Conservation (phyloP, 768 basidiomycete genomes). For the Tulasnella sp. region DNA sequence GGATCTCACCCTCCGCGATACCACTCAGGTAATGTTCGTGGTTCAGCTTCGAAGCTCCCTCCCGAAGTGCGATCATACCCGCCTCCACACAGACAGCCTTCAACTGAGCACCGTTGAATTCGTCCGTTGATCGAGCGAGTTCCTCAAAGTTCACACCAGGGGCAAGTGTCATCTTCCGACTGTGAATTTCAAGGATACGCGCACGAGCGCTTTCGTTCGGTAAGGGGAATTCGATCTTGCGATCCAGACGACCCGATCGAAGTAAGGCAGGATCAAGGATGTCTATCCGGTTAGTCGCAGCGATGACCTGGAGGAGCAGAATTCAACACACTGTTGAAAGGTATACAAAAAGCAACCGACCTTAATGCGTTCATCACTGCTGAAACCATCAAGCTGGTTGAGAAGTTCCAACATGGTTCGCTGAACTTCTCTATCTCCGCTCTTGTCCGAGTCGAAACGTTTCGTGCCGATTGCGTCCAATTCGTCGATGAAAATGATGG, state of each 20-base stretch:
- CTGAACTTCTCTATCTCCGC: conserved; percentile 98
- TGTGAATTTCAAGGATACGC: conserved; percentile 93
- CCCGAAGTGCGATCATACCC: conserved; percentile 95
- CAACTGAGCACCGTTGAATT: conserved; percentile 95
- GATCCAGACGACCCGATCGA: conserved; percentile 93
- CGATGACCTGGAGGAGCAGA: conserved; percentile 68
- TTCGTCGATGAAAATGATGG: conserved; percentile 99
- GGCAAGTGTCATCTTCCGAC: conserved; percentile 88
- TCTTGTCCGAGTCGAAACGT: conserved; percentile 97
- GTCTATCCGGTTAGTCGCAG: conserved; percentile 97
- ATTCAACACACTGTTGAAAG: conserved; percentile 13
- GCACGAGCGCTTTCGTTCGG: conserved; percentile 96
- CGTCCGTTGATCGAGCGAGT: conserved; percentile 92
- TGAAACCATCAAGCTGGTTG: conserved; percentile 97
- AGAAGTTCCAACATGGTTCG: conserved; percentile 98
- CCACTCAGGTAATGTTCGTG: conserved; percentile 97
- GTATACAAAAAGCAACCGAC: conserved; percentile 40
- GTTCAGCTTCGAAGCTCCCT: conserved; percentile 80
- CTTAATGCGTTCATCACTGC: conserved; percentile 96
- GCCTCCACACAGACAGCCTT: conserved; percentile 99
- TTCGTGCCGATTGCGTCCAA: conserved; percentile 99
- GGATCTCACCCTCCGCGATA: conserved; percentile 71
- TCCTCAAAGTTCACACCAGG: conserved; percentile 95
- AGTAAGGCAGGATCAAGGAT: conserved; percentile 98
- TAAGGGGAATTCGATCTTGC: conserved; percentile 98